Base-by-base conservation (phyloP, 2,329 filamentous ascomycete genomes). In the Orbilia quercus region DNA sequence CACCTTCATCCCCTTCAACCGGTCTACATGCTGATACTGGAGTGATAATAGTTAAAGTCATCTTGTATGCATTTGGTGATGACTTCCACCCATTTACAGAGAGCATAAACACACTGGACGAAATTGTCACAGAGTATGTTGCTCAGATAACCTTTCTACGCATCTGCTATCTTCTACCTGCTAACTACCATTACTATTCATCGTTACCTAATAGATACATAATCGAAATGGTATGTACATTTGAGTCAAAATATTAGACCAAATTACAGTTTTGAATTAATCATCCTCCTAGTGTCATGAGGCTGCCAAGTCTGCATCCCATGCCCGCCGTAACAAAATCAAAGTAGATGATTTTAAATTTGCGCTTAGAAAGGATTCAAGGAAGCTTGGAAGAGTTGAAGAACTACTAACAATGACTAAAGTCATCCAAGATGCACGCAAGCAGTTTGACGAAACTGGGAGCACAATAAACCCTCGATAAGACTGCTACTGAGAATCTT, bases 331-430 rank as follows among this genome's bases (percentile, higher is more conserved):
- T 1, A 91, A 96, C 78, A 99, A 99, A 82, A 92, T 99, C 82
- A 99, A 99, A 81, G 91, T 96, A 78, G 94, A 97, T 79, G 95
- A 99, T 81, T 96, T 99, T 82, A 92, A 96, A 79, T 99, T 96
- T 81, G 92, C 92, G 40, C 87, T 98, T 77, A 87, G 95, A 31
- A 88, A 90, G 75, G 96, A 98, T 79, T 89, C 91, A 7, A 84
- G 87, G 70, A 96, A 96, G 80, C 84, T 98, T 45, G 95, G 95
- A 53, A 89, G 94, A 78, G 92, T 98, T 62, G 88, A 91, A 80
- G 92, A 96, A 82, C 87, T 96, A 79, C 86, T 96, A 76, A 90
- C 91, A 81, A 93, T 94, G 84, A 92, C 96, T 77, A 89, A 89
- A 79, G 89, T 92, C 79, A 88, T 98, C 75, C 95, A 95, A 80